Conservation (phyloP, 1,284 basidiomycete genomes). For the Naganishia liquefaciens region DNA sequence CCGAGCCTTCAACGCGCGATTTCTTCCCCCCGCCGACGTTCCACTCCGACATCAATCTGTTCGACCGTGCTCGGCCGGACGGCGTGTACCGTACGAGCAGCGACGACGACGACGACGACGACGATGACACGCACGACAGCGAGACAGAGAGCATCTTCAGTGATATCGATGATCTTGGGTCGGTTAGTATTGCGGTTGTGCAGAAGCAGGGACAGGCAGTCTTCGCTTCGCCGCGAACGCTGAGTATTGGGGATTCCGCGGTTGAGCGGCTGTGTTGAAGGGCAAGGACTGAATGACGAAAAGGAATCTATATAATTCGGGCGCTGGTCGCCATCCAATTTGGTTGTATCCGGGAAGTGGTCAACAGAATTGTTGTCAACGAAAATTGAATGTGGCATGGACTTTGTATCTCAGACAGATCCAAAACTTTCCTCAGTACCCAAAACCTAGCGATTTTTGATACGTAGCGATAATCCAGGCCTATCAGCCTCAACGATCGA, state of each 20-base stretch:
- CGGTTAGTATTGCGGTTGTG: conserved; percentile 16
- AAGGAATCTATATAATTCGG: too few species aligned
- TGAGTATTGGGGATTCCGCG: conserved; percentile 7
- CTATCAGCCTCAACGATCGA: too few species aligned
- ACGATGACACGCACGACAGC: conserved; percentile 17
- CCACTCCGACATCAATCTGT: not conserved
- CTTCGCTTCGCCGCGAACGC: conserved; percentile 19
- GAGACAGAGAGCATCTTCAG: conserved; percentile 26
- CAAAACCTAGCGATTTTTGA: too few species aligned
- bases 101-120: conserved; percentile 12
- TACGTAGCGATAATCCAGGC: too few species aligned
- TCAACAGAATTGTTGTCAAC: too few species aligned
- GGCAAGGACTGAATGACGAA: not conserved
- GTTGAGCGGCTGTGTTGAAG: not conserved
- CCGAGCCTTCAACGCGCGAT: not conserved
- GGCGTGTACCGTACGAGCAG: not conserved
- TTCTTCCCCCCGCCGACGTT: not conserved
- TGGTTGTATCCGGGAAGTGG: too few species aligned
- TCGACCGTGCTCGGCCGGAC: not conserved
- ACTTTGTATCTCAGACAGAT: too few species aligned
- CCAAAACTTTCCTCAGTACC: too few species aligned
- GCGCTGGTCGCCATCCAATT: too few species aligned
- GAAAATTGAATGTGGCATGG: too few species aligned
- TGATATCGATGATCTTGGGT: conserved; percentile 24
- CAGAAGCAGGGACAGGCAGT: conserved; percentile 5